Base-by-base conservation (phyloP, 805 yeast genomes). In the Alloascoidea africana region DNA sequence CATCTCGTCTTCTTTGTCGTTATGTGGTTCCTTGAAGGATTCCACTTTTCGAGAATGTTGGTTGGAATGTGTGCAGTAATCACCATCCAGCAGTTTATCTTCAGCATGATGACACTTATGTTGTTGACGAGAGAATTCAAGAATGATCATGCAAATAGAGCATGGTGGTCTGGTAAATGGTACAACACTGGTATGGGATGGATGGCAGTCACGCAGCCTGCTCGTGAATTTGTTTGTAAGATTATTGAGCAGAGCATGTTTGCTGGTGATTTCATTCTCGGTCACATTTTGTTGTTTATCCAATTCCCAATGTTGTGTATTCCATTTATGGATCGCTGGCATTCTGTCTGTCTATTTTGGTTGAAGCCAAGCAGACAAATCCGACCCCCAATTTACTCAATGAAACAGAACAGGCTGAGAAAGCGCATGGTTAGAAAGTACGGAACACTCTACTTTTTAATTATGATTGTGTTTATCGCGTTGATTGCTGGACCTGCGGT, bases 391-490 rank as follows among this genome's bases (percentile, higher is more conserved):
- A 76, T 82, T 52, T 75, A 77, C 54, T 76, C 91, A 14, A 65
- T 79, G 63, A 79, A 78, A 54, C 91, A 79, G 60, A 79, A 85
- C 27, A 71, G 77, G 61, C 70, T 78, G 61, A 77, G 94, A 62
- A 78, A 76, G 74, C 73, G 91, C 66, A 80, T 82, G 85, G 82
- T 83, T 32, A 77, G 79, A 60, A 81, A 79, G 58, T 84, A 83
- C 68, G 66, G 82, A 46, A 54, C 73, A 6, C 63, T 84, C 52
- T 84, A 73, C 65, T 68, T 77, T 46, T 42, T 62, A 39, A 62
- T 82, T 41, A 59, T 84, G 51, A 54, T 69, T 34, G 51, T 76
- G 39, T 80, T 80, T 47, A 72, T 70, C 44, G 73, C 68, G 33
- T 58, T 83, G 53, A 76, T 84, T 52, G 75, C 73, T 43, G 93